Base-by-base conservation (phyloP, 768 basidiomycete genomes). In the Tricholoma matsutake region DNA sequence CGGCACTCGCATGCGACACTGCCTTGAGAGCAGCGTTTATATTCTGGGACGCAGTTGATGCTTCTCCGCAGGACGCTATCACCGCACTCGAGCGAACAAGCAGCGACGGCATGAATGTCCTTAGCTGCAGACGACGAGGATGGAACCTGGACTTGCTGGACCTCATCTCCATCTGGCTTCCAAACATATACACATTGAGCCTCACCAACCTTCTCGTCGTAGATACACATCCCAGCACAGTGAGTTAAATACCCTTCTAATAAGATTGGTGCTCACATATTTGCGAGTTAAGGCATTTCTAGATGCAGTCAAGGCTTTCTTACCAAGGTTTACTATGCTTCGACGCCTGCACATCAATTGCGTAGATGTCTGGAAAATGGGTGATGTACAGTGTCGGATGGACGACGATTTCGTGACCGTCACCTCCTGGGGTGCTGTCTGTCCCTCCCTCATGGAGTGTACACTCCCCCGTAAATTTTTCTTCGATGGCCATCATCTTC, bases 141-240 rank as follows among this genome's bases (percentile, higher is more conserved):
- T 78, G 78, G 76, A 79, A 79, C 59, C 59, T 75, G 39, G 78
- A 78, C 57, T 60, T 78, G 13, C 62, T 79, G 6, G 72, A 73
- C 7, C 60, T 68, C n/a, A 68, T 78, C 18, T 73, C 78, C 8
- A 41, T 60, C 3, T 67, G 66, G 32, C 65, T 79, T 3, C 76
- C 75, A 1, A 69, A 75, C 54, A 68, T 78, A 11, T 68, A 72
- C 31, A 69, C 68, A 9, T 62, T 79, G 18, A 72, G 70, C 51
- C 60, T 79, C 25, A 73, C 72, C 37, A 79, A 79, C 57, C 60
- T 78, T 16, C 69, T 78, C 25, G 64, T 74, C 18, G 71, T 75
- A 2, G 74, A 77, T 57, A 54, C 69, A 31, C 63, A 64, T 47
- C 71, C 73, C 11, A 68, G 68, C 41, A 62, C 73, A 61, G 78